Percentiles rank a stretch among this genome's conserved stretches.
phyloP scores from a whole-genome alignment of 176 grass and related monocot genomes.

The Zizania latifolia region DNA sequence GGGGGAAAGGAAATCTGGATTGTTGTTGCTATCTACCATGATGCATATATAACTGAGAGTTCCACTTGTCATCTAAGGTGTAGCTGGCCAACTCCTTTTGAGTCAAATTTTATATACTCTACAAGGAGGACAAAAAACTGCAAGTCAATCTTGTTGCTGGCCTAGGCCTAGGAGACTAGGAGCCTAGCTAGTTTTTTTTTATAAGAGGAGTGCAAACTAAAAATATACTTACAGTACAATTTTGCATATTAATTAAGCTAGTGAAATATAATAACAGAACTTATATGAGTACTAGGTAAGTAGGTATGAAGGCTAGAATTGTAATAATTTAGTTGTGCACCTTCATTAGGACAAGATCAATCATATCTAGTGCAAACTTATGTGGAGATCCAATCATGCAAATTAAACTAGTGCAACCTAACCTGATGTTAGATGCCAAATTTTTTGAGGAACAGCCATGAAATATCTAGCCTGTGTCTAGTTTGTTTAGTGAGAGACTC shows the following conservation, averaged over 20 bases:
- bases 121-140: neutral
- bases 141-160: neutral
- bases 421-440: neutral
- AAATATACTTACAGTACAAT: neutral
- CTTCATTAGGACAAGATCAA: neutral
- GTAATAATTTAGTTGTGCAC: neutral
- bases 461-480: neutral
- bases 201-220: neutral
- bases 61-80: constrained; percentile 16
- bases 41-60: constrained; percentile 9
- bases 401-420: neutral
- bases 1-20: neutral
- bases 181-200: neutral
- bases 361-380: neutral
- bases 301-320: no score
- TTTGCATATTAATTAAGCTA: neutral
- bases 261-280: neutral
- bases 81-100: constrained; percentile 6
- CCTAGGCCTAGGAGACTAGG: neutral
- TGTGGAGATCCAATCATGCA: neutral
- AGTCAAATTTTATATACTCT: constrained; percentile 7
- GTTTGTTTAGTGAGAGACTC: neutral
- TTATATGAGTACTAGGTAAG: neutral
- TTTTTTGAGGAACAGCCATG: neutral
- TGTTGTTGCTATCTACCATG: constrained; percentile 17